Evolutionary conservation across 768 basidiomycete species (phyloP), one percentile per base, ranked within the genome.

Genomic region (Phaeotremella skinneri): DNA sequence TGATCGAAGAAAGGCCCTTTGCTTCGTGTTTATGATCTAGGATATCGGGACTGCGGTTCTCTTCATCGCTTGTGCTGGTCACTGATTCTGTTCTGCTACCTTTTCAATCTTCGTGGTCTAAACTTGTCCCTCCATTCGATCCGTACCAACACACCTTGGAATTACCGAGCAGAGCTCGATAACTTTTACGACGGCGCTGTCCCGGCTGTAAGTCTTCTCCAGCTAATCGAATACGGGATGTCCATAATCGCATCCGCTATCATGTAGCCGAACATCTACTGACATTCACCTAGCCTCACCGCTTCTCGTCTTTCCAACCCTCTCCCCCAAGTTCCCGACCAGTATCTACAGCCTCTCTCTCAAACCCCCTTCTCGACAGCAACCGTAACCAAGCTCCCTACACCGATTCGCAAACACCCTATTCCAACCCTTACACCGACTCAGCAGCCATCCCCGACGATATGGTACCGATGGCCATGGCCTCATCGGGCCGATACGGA

Each of bases 141-240:
- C 23, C 43, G 11, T 9, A 39, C 37, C 6, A 21, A 49, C 7
- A 34, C 52, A 25, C 4, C 26, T n/a, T 54, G 50, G 11, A 13
- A 20, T 23, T 3, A 3, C 32, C 21, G 23, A 48, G 32, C 59
- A 66, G 67, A 68, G 21, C 41, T 64, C 4, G 54, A 64, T 50
- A 57, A 68, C 39, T 64, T 62, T 32, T 68, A 68, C 55, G 60
- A 59, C 48, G 48, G 52, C 13, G 37, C 32, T 29, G 52, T 64
- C 5, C 63, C 67, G n/a, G 67, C 66, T 42, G 65, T 67, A 51
- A 58, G 66, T 50, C 27, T 14, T n/a, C 26, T 20, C 25, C 37
- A n/a, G 6, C 21, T 37, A 26, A 3, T 17, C 47, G 17, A 17
- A 11, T 20, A 34, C 21, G 7, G 3, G 30, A 11, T 41, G 32